phyloP scores from a whole-genome alignment of 1,139 yeast genomes.

The Yamadazyma oceani region DNA sequence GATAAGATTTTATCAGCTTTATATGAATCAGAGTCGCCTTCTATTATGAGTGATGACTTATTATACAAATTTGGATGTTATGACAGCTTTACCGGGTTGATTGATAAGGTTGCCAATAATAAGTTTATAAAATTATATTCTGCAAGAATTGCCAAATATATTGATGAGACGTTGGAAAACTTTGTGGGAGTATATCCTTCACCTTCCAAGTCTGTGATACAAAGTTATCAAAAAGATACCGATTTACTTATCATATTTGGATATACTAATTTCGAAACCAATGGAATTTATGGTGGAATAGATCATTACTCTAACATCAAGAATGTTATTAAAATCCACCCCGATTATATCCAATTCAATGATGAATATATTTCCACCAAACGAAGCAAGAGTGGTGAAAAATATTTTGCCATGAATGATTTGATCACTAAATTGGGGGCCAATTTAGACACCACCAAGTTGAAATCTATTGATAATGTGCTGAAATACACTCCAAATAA shows the following conservation, averaged over 20 bases:
- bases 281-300: constrained; percentile 36
- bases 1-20: constrained; percentile 48
- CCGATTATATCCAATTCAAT: constrained; percentile 34
- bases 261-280: constrained; percentile 51
- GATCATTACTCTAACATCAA: constrained; percentile 22
- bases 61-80: constrained; percentile 55
- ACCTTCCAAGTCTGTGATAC: constrained; percentile 19
- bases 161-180: constrained; percentile 59
- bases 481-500: constrained; percentile 8
- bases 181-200: constrained; percentile 63
- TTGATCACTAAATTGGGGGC: constrained; percentile 17
- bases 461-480: constrained; percentile 16
- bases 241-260: constrained; percentile 58
- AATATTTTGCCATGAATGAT: constrained; percentile 24
- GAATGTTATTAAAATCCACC: constrained; percentile 30
- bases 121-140: constrained; percentile 30
- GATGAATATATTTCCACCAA: constrained; percentile 24
- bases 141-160: constrained; percentile 48
- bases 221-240: constrained; percentile 33
- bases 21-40: constrained; percentile 55
- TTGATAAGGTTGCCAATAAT: constrained; percentile 32
- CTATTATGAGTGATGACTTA: constrained; percentile 65
- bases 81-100: constrained; percentile 42
- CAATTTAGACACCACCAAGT: constrained; percentile 13
- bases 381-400: constrained; percentile 17